Base-by-base conservation (phyloP, 2,329 filamentous ascomycete genomes). In the Orbilia oligospora region DNA sequence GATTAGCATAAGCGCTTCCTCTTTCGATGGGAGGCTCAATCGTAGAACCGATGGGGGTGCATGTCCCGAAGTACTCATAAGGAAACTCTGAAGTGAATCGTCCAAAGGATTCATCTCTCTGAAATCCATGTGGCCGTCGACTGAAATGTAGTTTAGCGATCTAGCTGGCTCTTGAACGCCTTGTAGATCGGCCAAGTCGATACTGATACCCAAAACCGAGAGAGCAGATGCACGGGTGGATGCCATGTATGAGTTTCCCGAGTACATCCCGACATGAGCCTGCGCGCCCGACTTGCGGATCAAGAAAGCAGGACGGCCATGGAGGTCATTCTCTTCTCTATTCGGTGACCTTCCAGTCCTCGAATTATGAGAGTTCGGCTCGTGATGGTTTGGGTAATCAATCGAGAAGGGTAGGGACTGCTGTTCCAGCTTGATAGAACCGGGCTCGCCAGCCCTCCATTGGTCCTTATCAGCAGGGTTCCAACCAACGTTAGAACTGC, bases 141-240 rank as follows among this genome's bases (percentile, higher is more conserved):
- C 67, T 4, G 89, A 85, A 92, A 90, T 81, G n/a, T 79, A 66
- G 36, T 79, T 73, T 55, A 79, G 14, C 4, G 30, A 69, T n/a
- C 93, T 91, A 0, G 87, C 86, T 0, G 88, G 89, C 56, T 91
- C 88, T 82, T 93, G 93, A 53, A 69, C 33, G 14, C 75, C 75
- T 33, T 72, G 68, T 24, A 79, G n/a, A 16, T 91, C 89, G 12
- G 91, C 90, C 49, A 95, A 88, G 83, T 97, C 92, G 81, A 96
- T 91, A 55, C 92, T 91, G 81, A 91, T 92, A 38, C 93, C 93
- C 49, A 96, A 89, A 67, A 97, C 89, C 0, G 92, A 91, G n/a
- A 96, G 86, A 8, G 89, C 90, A 0, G 91, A 94, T 56, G 92
- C 92, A 81, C 91, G 91, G 82, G 94, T 91, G 6, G 91, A 90